A percentile compares a stretch with the other conserved stretches of the same genome.
Conservation (phyloP, 2,329 filamentous ascomycete genomes). For the Colletotrichum godetiae region DNA sequence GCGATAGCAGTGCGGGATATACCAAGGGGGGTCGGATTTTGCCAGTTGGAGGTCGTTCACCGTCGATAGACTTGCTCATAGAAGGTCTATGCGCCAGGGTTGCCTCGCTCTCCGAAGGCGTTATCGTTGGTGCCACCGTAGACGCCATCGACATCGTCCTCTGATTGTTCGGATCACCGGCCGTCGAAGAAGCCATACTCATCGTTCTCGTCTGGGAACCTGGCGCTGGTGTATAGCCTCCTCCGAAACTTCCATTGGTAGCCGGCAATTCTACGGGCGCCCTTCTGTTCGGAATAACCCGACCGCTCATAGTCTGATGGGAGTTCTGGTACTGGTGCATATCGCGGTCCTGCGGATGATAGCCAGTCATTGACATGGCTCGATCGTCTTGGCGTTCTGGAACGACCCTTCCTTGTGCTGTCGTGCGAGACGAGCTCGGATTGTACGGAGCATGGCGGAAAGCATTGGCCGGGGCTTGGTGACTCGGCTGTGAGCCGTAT, state of each 20-base stretch:
- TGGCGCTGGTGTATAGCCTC: conserved; percentile 56
- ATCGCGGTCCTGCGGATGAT: conserved; percentile 75
- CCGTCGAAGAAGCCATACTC: conserved; percentile 70
- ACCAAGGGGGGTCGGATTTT: conserved; percentile 84
- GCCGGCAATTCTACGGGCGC: conserved; percentile 54
- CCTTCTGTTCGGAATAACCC: conserved; percentile 83
- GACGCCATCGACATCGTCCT: conserved; percentile 95
- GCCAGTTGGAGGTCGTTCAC: conserved; percentile 67
- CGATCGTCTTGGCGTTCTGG: conserved; percentile 93
- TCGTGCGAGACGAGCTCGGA: conserved; percentile 77
- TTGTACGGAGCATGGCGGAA: conserved; percentile 84
- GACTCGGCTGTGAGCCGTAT: conserved; percentile 52
- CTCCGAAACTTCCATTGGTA: conserved; percentile 50
- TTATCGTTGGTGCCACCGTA: conserved; percentile 77
- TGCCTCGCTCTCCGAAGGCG: conserved; percentile 67
- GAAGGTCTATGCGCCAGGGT: conserved; percentile 66
- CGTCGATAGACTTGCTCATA: conserved; percentile 64
- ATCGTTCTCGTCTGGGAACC: conserved; percentile 69
- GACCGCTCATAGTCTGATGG: conserved; percentile 93
- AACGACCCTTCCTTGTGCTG: conserved; percentile 89
- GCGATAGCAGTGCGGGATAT: conserved; percentile 93
- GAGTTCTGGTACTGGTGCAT: conserved; percentile 49
- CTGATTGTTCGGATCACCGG: conserved; percentile 56
- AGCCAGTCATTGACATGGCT: conserved; percentile 95
- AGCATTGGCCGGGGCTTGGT: conserved; percentile 75